These are phyloP conservation scores for Kodamaea arcana DNA, from an alignment of 1,139 yeast species.

Conservation along the genomic window DNA sequence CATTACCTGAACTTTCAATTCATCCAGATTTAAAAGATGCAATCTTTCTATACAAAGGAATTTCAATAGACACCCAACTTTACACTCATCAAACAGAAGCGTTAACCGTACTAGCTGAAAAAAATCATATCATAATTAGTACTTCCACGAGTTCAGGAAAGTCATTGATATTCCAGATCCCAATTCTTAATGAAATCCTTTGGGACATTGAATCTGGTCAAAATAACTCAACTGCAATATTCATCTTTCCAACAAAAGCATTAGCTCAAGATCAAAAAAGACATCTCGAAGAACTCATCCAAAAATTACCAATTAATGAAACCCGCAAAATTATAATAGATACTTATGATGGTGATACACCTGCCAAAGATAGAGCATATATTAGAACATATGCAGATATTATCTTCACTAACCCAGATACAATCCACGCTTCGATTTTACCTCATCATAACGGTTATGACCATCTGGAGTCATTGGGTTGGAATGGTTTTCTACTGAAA, in stretches of 20 bases:
- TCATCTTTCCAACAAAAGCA: constrained; percentile 94
- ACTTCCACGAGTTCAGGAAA: constrained; percentile 97
- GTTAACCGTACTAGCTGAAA: constrained; percentile 45
- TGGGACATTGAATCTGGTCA: constrained; percentile 28
- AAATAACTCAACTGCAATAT: constrained; percentile 60
- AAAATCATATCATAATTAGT: constrained; percentile 70
- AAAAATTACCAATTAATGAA: constrained; percentile 34
- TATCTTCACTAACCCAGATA: constrained; percentile 92
- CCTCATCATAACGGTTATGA: constrained; percentile 54
- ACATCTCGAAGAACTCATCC: constrained; percentile 60
- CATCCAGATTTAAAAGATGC: constrained; percentile 49
- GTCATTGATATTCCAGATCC: constrained; percentile 84
- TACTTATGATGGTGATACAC: constrained; percentile 94
- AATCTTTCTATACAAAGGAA: constrained; percentile 42
- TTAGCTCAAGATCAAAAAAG: constrained; percentile 94
- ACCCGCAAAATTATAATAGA: constrained; percentile 48
- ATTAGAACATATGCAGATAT: constrained; percentile 67
- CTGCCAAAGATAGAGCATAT: constrained; percentile 43
- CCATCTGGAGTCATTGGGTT: constrained; percentile 27
- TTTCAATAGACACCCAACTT: constrained; percentile 45
- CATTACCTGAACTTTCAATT: constrained; percentile 27
- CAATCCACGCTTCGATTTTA: constrained; percentile 77
- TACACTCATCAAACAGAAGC: constrained; percentile 85
- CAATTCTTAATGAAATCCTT: constrained; percentile 62
- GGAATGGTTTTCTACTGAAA: constrained; percentile 65